Percentiles rank a stretch among this genome's conserved stretches.
Conservation (phyloP, 2,329 filamentous ascomycete species). For the Cytospora piceae region DNA sequence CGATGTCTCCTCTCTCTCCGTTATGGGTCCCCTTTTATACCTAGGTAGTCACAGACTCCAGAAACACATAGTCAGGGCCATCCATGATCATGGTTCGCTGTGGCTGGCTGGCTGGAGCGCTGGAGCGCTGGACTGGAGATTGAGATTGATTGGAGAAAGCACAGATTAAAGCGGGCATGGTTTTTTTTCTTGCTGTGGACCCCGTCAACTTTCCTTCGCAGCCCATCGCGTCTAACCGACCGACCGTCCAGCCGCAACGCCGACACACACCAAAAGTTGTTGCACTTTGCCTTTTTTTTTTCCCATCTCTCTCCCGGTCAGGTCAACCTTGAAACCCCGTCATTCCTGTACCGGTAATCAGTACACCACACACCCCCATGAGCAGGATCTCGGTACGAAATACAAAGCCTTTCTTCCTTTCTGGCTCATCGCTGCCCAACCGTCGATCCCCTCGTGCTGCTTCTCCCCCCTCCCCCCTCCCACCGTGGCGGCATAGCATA, state of each 20-base stretch:
- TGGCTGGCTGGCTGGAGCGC: constrained; percentile 12
- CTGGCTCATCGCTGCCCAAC: constrained; percentile 42
- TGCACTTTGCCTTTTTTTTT: constrained; percentile 12
- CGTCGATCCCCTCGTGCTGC: constrained; percentile 40
- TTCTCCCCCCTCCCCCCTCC: constrained; percentile 23
- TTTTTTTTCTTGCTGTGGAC: constrained; percentile 6
- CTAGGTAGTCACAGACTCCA: background rate
- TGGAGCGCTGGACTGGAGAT: background rate
- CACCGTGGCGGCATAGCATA: constrained; percentile 13
- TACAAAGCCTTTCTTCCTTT: constrained; percentile 6
- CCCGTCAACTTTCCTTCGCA: constrained; percentile 1
- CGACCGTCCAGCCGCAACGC: constrained; percentile 5
- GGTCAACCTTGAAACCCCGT: constrained; percentile 4
- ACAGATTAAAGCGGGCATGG: constrained; percentile 4
- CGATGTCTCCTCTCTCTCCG: no score
- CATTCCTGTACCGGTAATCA: constrained; percentile 2
- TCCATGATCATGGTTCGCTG: constrained; percentile 9
- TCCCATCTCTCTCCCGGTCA: background rate
- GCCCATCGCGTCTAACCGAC: constrained; percentile 15
- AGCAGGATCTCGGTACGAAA: constrained; percentile 18
- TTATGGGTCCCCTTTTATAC: background rate
- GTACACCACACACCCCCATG: constrained; percentile 3
- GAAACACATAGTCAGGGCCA: background rate
- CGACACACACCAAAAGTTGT: constrained; percentile 8
- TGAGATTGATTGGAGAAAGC: constrained; percentile 12